Percentiles rank a stretch among this genome's conserved stretches.
phyloP scores from a whole-genome alignment of 495 filamentous ascomycete species.

The Podospora appendiculata region DNA sequence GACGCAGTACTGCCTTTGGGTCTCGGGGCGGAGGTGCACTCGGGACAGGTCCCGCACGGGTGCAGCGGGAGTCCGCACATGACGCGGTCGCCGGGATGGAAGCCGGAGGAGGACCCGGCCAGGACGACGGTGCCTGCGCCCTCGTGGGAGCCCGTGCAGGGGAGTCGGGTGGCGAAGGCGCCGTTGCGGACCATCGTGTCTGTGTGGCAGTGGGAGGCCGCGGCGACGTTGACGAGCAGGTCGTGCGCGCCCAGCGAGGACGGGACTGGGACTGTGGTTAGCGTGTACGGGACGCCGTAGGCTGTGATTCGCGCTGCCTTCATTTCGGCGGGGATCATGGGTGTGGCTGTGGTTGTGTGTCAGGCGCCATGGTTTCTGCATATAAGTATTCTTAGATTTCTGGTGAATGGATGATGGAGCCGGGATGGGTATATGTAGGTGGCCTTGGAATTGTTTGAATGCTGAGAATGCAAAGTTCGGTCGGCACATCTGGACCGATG shows the following conservation, averaged over 20 bases:
- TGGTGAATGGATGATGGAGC: no score
- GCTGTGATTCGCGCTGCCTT: conserved; percentile 13
- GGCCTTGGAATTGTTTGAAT: no score
- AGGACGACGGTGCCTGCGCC: conserved; percentile 47
- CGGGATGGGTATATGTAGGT: no score
- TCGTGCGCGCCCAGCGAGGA: conserved; percentile 34
- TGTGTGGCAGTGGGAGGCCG: conserved; percentile 54
- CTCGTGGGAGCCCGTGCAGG: conserved; percentile 51
- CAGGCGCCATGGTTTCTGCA: not conserved
- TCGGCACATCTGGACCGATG: no score
- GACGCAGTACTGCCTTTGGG: conserved; percentile 39
- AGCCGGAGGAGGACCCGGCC: conserved; percentile 31
- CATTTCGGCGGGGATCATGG: not conserved
- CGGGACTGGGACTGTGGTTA: conserved; percentile 42
- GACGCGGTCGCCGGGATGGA: conserved; percentile 41
- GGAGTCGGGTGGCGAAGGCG: conserved; percentile 32
- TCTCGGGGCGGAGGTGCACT: conserved; percentile 34
- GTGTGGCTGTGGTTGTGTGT: not conserved
- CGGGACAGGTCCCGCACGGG: conserved; percentile 40
- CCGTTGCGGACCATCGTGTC: conserved; percentile 46
- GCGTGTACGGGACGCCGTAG: conserved; percentile 44
- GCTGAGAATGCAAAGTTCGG: no score
- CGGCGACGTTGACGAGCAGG: conserved; percentile 50
- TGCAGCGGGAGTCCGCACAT: conserved; percentile 41
- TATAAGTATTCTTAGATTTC: no score